A percentile compares a stretch with the other conserved stretches of the same genome.
Conservation (phyloP, 1,284 basidiomycete species). For the Anthracocystis walkeri region DNA sequence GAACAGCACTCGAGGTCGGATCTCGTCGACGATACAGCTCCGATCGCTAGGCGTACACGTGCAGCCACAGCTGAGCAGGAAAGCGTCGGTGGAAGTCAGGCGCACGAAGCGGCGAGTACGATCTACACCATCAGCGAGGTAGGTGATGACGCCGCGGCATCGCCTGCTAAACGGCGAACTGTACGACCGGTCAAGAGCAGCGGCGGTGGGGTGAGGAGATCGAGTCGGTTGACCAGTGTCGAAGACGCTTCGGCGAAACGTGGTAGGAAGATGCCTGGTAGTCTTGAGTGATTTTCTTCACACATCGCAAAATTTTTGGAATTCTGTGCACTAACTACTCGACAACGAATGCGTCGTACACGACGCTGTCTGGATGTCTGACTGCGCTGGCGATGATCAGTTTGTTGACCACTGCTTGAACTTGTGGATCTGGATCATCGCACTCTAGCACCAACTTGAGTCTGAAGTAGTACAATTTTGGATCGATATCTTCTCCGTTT, state of each 20-base stretch:
- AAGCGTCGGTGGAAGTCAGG: constrained; percentile 24
- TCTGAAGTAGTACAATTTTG: constrained; percentile 31
- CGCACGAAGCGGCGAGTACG: constrained; percentile 28
- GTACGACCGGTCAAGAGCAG: not conserved
- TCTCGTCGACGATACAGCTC: constrained; percentile 12
- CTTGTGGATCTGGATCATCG: constrained; percentile 31
- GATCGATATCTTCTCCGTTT: constrained; percentile 28
- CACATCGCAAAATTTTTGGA: too few relatives aligned
- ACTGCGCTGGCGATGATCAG: constrained; percentile 36
- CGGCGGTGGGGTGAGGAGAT: constrained; percentile 24
- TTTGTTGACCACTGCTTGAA: constrained; percentile 43
- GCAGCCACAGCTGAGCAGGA: constrained; percentile 48
- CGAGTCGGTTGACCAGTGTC: constrained; percentile 39
- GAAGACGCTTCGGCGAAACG: constrained; percentile 35
- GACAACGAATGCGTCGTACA: constrained; percentile 43
- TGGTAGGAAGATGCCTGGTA: constrained; percentile 35
- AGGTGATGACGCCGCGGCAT: constrained; percentile 20
- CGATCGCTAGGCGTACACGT: constrained; percentile 42
- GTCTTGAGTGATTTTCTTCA: constrained; percentile 29
- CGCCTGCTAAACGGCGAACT: constrained; percentile 9
- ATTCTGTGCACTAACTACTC: constrained; percentile 16
- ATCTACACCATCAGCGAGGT: constrained; percentile 50
- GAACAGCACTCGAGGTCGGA: constrained; percentile 28
- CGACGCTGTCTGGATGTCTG: constrained; percentile 23
- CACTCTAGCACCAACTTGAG: constrained; percentile 32